A percentile compares a stretch with the other conserved stretches of the same genome.
These are phyloP conservation scores for Trichoderma pleuroti DNA, from an alignment of 2,329 filamentous ascomycete genomes.

Conservation along the genomic window DNA sequence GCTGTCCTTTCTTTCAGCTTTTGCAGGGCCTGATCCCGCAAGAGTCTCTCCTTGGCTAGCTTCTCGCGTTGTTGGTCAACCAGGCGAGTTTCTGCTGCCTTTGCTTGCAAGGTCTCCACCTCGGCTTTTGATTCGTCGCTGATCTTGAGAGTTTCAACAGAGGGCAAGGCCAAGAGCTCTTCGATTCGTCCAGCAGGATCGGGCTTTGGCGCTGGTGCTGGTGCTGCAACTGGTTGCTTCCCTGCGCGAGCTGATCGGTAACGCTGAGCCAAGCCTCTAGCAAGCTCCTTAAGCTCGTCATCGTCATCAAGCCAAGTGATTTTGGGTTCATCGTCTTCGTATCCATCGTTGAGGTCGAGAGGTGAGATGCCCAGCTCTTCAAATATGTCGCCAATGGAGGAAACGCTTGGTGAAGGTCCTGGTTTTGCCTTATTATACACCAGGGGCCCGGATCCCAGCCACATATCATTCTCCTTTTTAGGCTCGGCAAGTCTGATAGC, in stretches of 20 bases:
- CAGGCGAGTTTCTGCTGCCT: slow-evolving; percentile 8
- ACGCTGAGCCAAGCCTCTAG: neutral
- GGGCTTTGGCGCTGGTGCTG: neutral
- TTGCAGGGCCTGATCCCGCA: slow-evolving; percentile 12
- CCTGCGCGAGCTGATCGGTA: neutral
- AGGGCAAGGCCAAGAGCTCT: slow-evolving; percentile 28
- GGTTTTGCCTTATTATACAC: slow-evolving; percentile 17
- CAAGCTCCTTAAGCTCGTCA: neutral
- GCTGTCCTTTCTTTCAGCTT: slow-evolving; percentile 23
- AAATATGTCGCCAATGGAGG: neutral
- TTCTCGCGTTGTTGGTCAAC: neutral
- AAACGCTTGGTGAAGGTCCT: neutral
- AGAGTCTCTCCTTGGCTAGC: neutral
- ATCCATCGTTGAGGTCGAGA: neutral
- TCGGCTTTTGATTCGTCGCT: slow-evolving; percentile 28
- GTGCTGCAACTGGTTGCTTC: neutral
- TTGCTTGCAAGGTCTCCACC: slow-evolving; percentile 1
- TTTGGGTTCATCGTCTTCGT: neutral
- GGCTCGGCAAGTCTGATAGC: no score
- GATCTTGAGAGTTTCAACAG: slow-evolving; percentile 26
- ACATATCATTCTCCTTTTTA: neutral
- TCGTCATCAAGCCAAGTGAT: neutral
- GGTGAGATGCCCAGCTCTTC: neutral
- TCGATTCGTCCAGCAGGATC: slow-evolving; percentile 25
- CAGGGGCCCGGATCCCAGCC: neutral